These are phyloP conservation scores for Metschnikowia cerradonensis DNA, from an alignment of 805 yeast genomes.

Conservation along the genomic window DNA sequence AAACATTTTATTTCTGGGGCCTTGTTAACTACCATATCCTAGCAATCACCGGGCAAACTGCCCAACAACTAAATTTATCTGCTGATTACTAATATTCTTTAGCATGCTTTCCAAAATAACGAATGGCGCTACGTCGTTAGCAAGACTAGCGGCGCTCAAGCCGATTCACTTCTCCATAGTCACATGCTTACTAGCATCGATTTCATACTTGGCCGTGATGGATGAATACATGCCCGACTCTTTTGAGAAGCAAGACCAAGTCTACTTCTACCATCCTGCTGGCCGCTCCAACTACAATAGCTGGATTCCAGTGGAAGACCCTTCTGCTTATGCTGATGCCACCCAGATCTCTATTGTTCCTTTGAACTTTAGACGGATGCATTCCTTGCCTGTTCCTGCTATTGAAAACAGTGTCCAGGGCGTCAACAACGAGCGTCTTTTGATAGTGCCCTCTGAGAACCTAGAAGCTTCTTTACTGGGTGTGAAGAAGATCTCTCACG, in stretches of 20 bases:
- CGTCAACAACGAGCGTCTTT: slow-evolving; percentile 40
- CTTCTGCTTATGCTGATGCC: slow-evolving; percentile 37
- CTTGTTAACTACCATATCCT: not conserved
- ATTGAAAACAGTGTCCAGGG: slow-evolving; percentile 36
- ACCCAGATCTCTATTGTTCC: slow-evolving; percentile 51
- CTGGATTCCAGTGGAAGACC: slow-evolving; percentile 51
- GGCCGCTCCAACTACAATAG: slow-evolving; percentile 30
- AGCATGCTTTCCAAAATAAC: slow-evolving; percentile 31
- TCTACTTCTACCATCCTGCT: slow-evolving; percentile 35
- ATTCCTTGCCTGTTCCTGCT: slow-evolving; percentile 38
- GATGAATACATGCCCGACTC: slow-evolving; percentile 57
- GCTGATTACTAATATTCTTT: not conserved
- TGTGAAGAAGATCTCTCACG: slow-evolving; percentile 24
- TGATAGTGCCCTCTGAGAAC: slow-evolving; percentile 33
- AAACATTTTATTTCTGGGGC: not conserved
- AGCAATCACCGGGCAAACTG: too few species aligned
- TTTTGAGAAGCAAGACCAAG: slow-evolving; percentile 31
- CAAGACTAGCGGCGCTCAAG: slow-evolving; percentile 62
- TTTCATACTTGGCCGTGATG: slow-evolving; percentile 72
- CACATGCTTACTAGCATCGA: slow-evolving; percentile 69
- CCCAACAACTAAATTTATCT: not conserved
- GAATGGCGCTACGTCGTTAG: slow-evolving; percentile 37
- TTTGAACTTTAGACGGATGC: slow-evolving; percentile 50
- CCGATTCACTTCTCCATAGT: slow-evolving; percentile 84
- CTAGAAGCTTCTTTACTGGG: slow-evolving; percentile 21